Conservation (phyloP, 805 yeast species). For the Komagataella kurtzmanii region DNA sequence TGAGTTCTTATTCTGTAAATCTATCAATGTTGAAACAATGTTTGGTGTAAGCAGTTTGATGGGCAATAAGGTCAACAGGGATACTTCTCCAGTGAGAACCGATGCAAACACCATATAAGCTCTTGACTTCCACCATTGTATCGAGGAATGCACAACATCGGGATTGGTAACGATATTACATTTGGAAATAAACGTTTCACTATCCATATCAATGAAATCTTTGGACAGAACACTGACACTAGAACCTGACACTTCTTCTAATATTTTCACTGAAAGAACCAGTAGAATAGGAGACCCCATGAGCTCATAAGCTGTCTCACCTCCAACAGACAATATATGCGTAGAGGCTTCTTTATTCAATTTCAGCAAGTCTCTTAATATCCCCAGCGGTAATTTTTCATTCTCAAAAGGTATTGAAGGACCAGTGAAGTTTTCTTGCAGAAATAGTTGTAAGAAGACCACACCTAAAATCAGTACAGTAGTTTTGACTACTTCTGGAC, state of each 20-base stretch:
- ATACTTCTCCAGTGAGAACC: conserved; percentile 46
- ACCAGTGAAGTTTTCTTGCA: conserved; percentile 76
- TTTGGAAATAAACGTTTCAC: conserved; percentile 10
- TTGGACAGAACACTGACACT: conserved; percentile 14
- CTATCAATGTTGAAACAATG: conserved; percentile 19
- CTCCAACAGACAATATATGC: conserved; percentile 18
- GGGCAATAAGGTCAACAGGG: conserved; percentile 25
- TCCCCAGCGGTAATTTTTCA: conserved; percentile 12
- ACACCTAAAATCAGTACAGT: conserved; percentile 29
- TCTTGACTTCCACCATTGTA: conserved; percentile 69
- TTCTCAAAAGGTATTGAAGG: conserved; percentile 38
- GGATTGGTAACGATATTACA: conserved; percentile 9
- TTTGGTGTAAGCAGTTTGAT: conserved; percentile 23
- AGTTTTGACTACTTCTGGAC: conserved; percentile 10
- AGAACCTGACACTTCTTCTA: conserved; percentile 24
- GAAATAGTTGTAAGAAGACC: conserved; percentile 50
- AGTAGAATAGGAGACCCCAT: conserved; percentile 34
- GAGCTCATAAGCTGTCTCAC: conserved; percentile 60
- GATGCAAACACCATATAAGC: conserved; percentile 52
- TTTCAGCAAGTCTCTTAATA: conserved; percentile 8
- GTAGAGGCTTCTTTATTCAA: conserved; percentile 7
- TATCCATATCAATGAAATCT: conserved; percentile 6
- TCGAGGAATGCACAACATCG: conserved; percentile 29
- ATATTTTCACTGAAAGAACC: conserved; percentile 25
- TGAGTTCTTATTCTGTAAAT: conserved; percentile 17